phyloP scores from a whole-genome alignment of 352 stramenopile species.

The Globisporangium camurandrum region DNA sequence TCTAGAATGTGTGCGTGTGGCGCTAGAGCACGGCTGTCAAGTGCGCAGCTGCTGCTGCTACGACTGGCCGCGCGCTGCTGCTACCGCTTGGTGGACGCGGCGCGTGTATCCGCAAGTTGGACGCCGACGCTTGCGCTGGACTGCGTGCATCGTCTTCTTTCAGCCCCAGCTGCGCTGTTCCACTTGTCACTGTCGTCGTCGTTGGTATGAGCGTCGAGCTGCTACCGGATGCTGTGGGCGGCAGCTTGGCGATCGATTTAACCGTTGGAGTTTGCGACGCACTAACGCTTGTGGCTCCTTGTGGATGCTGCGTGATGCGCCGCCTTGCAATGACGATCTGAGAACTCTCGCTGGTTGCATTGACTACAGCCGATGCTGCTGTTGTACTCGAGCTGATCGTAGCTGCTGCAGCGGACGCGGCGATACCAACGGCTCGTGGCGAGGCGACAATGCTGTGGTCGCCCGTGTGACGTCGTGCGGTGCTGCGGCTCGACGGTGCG shows the following conservation, averaged over 20 bases:
- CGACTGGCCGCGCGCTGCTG: neutral
- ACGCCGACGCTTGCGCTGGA: neutral
- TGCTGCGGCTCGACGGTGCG: too few relatives aligned
- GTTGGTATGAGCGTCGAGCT: too few relatives aligned
- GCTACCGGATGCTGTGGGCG: neutral
- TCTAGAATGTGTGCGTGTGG: neutral
- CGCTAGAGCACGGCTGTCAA: conserved; percentile 14
- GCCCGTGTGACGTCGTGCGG: too few relatives aligned
- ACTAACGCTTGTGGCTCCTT: neutral
- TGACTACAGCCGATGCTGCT: neutral
- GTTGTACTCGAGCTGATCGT: too few relatives aligned
- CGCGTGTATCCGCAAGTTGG: conserved; percentile 16
- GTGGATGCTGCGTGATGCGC: neutral
- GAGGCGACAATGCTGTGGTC: too few relatives aligned
- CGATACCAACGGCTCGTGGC: too few relatives aligned
- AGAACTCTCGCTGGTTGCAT: neutral
- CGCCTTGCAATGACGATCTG: neutral
- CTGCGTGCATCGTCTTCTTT: conserved; percentile 20
- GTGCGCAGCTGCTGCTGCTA: neutral
- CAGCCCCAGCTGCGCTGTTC: neutral
- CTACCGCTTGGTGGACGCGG: conserved; percentile 1
- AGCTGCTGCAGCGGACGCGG: too few relatives aligned
- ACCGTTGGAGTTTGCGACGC: neutral
- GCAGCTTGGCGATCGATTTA: neutral
- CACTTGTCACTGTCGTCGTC: neutral